Percentiles rank a stretch among this genome's conserved stretches.
phyloP scores from a whole-genome alignment of 139 green algal genomes.

The Mychonastes homosphaera region DNA sequence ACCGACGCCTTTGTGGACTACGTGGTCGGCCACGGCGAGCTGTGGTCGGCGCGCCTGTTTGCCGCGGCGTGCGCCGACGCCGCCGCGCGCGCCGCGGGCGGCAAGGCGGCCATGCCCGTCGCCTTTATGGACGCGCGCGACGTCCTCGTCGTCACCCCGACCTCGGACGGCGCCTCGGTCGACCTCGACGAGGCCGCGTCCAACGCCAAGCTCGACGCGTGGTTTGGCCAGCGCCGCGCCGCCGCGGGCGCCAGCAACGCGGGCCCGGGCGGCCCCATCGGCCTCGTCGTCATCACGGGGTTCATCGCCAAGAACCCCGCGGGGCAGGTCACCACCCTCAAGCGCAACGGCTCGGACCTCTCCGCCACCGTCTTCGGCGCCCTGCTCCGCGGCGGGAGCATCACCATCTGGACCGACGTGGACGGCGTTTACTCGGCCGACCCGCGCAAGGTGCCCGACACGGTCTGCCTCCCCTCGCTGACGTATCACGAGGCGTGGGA shows the following conservation, averaged over 20 bases:
- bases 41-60: conserved; percentile 89
- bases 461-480: conserved; percentile 59
- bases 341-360: conserved; percentile 88
- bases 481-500: conserved; percentile 97
- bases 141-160: conserved; percentile 75
- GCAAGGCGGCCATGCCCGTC: no score
- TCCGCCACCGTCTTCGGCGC: conserved; percentile 87
- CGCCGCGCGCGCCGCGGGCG: no score
- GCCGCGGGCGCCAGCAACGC: background rate
- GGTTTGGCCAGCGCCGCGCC: conserved; percentile 39
- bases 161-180: conserved; percentile 54
- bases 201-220: conserved; percentile 61
- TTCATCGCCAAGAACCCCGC: conserved; percentile 79
- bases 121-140: conserved; percentile 89
- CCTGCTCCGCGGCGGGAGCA: conserved; percentile 57
- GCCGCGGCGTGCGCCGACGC: conserved; percentile 45
- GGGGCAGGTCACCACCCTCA: conserved; percentile 32
- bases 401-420: conserved; percentile 99
- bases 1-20: conserved; percentile 90
- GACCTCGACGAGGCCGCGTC: conserved; percentile 75
- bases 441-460: conserved; percentile 79
- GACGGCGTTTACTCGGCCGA: conserved; percentile 92
- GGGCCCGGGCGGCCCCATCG: conserved; percentile 9
- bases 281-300: conserved; percentile 75
- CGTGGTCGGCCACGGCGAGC: conserved; percentile 93